These are phyloP conservation scores for Plasmodium berghei DNA, from an alignment of 169 alveolate genomes.

Conservation along the genomic window DNA sequence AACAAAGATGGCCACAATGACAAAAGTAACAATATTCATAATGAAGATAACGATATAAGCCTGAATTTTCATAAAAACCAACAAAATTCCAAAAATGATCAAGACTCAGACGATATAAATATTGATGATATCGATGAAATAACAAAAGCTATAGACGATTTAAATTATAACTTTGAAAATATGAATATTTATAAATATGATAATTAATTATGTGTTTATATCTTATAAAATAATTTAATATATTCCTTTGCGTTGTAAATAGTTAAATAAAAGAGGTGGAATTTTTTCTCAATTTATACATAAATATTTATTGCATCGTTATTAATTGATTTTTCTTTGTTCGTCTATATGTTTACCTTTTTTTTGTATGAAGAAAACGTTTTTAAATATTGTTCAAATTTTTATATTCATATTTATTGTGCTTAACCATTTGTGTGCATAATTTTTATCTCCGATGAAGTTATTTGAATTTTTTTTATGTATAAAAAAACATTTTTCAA, in stretches of 20 bases:
- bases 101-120: conserved; percentile 58
- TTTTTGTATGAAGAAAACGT: too few relatives aligned
- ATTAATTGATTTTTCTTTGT: too few relatives aligned
- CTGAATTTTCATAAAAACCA: not conserved
- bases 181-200: conserved; percentile 70
- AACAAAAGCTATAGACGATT: conserved; percentile 64
- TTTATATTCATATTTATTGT: not conserved
- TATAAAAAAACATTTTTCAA: conserved; percentile 11
- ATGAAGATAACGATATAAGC: not conserved
- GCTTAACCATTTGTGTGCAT: conserved; percentile 7
- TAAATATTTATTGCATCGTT: too few relatives aligned
- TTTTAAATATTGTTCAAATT: too few relatives aligned
- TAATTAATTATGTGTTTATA: conserved; percentile 15
- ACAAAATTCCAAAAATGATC: not conserved
- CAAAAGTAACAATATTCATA: not conserved
- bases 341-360: too few relatives aligned
- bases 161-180: conserved; percentile 68
- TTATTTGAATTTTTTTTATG: conserved; percentile 14
- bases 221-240: not conserved
- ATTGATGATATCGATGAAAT: conserved; percentile 70
- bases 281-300: too few relatives aligned
- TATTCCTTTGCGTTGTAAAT: too few relatives aligned
- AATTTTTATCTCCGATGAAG: conserved; percentile 14
- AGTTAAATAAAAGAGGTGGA: too few relatives aligned
- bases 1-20: not conserved